Conservation (phyloP, 768 basidiomycete genomes). For the Pilatotrama ljubarskyi region DNA sequence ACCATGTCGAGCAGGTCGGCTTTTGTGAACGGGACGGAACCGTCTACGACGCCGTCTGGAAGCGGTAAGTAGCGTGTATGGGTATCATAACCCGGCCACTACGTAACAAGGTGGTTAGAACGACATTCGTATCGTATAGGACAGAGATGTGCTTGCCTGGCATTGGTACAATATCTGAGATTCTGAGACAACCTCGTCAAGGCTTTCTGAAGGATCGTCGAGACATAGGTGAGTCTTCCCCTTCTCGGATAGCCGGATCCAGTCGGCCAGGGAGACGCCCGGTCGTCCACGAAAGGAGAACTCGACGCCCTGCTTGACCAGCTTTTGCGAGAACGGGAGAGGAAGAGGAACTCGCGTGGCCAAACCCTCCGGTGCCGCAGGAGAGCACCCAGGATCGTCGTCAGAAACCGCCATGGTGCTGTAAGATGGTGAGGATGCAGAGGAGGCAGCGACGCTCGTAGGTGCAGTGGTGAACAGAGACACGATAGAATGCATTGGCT, state of each 20-base stretch:
- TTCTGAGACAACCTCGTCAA: constrained; percentile 4
- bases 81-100: constrained; percentile 20
- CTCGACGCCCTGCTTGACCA: background rate
- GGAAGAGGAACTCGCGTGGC: constrained; percentile 1
- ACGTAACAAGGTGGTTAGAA: background rate
- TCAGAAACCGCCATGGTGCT: background rate
- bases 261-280: constrained; percentile 5
- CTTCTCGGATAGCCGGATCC: constrained; percentile 8
- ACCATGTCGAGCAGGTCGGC: constrained; percentile 15
- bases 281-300: background rate
- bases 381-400: background rate
- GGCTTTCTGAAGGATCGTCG: background rate
- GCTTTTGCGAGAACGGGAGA: background rate
- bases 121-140: background rate
- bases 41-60: background rate
- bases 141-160: background rate
- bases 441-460: background rate
- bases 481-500: too few species aligned
- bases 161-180: constrained; percentile 4
- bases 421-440: background rate
- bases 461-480: too few species aligned
- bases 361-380: background rate
- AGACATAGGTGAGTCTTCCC: background rate
- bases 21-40: background rate
- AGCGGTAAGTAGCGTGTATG: constrained; percentile 5